A percentile compares a stretch with the other conserved stretches of the same genome.
phyloP scores from a whole-genome alignment of 1,139 yeast genomes.

The Taphrina deformans region DNA sequence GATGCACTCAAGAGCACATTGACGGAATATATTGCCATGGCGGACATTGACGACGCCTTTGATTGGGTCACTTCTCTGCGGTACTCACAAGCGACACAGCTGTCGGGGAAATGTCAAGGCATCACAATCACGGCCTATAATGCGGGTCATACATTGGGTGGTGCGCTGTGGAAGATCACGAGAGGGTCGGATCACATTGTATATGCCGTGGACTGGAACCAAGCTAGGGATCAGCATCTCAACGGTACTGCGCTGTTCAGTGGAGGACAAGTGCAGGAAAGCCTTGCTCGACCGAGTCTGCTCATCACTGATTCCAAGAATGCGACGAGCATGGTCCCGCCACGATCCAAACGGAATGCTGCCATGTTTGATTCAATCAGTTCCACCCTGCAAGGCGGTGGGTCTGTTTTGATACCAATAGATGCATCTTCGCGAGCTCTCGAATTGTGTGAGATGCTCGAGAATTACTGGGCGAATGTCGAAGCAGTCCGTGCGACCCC shows the following conservation, averaged over 20 bases:
- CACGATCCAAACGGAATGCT: slow-evolving; percentile 63
- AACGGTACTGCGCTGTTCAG: slow-evolving; percentile 71
- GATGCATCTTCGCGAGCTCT: slow-evolving; percentile 79
- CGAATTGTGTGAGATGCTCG: slow-evolving; percentile 72
- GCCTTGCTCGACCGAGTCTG: slow-evolving; percentile 76
- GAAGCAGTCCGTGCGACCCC: slow-evolving; percentile 56
- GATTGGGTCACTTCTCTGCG: slow-evolving; percentile 69
- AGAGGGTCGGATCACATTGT: slow-evolving; percentile 74
- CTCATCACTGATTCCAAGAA: slow-evolving; percentile 74
- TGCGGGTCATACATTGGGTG: slow-evolving; percentile 93
- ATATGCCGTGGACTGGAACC: slow-evolving; percentile 95
- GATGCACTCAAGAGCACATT: slow-evolving; percentile 78
- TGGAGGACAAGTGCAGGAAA: slow-evolving; percentile 59
- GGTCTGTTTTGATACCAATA: slow-evolving; percentile 80
- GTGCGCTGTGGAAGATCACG: slow-evolving; percentile 78
- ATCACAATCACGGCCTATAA: slow-evolving; percentile 72
- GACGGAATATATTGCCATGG: slow-evolving; percentile 53
- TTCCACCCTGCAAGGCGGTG: slow-evolving; percentile 65
- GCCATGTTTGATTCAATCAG: slow-evolving; percentile 59
- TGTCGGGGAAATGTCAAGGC: slow-evolving; percentile 54
- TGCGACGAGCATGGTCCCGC: slow-evolving; percentile 18
- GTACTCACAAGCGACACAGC: slow-evolving; percentile 70
- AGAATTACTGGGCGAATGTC: slow-evolving; percentile 57
- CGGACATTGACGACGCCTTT: slow-evolving; percentile 77
- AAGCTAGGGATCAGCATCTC: slow-evolving; percentile 80